phyloP scores from a whole-genome alignment of 1,139 yeast species.

The Diutina rugosa region DNA sequence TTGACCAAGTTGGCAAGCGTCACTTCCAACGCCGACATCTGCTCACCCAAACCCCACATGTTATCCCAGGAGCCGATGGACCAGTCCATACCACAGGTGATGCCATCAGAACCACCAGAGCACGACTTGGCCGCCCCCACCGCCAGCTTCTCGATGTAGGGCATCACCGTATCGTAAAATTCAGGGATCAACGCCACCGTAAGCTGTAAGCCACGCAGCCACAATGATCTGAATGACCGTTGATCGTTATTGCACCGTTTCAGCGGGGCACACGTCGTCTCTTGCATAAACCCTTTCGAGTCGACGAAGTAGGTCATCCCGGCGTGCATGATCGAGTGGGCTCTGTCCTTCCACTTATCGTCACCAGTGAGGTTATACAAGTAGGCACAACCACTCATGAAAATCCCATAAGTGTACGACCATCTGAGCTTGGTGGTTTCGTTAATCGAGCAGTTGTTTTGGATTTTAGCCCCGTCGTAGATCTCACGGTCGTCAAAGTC shows the following conservation, averaged over 20 bases:
- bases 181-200: slow-evolving; percentile 65
- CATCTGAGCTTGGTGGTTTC: slow-evolving; percentile 51
- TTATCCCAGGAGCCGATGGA: slow-evolving; percentile 55
- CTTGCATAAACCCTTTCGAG: slow-evolving; percentile 43
- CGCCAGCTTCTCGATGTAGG: slow-evolving; percentile 34
- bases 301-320: slow-evolving; percentile 39
- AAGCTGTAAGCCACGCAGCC: slow-evolving; percentile 61
- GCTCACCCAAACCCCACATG: slow-evolving; percentile 83
- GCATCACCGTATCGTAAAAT: slow-evolving; percentile 37
- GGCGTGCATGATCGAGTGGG: slow-evolving; percentile 37
- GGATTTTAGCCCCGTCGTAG: slow-evolving; percentile 67
- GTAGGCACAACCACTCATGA: slow-evolving; percentile 74
- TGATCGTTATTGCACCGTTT: slow-evolving; percentile 72
- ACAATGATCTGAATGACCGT: slow-evolving; percentile 77
- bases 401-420: slow-evolving; percentile 81
- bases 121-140: slow-evolving; percentile 73
- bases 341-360: slow-evolving; percentile 53
- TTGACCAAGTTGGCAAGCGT: slow-evolving; percentile 14
- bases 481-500: slow-evolving; percentile 32
- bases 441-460: slow-evolving; percentile 42
- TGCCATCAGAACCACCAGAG: slow-evolving; percentile 77
- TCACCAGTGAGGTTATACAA: slow-evolving; percentile 65
- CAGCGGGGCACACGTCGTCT: slow-evolving; percentile 59
- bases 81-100: slow-evolving; percentile 88
- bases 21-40: slow-evolving; percentile 75